These are phyloP conservation scores for rapeseed (Brassica napus) DNA, from an alignment of 345 rosid species.

Conservation along the genomic window DNA sequence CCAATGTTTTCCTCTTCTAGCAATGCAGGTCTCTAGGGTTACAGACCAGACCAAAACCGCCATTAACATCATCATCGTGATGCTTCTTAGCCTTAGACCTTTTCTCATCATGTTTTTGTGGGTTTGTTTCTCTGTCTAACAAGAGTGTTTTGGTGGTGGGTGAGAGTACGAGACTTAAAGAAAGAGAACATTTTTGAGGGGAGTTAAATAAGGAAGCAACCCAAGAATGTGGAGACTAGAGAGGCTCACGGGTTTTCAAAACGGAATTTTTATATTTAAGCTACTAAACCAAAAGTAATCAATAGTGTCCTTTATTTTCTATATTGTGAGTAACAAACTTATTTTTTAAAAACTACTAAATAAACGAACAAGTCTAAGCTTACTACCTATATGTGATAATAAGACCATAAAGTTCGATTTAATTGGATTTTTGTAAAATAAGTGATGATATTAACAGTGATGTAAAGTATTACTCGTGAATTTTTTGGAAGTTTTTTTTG, in stretches of 20 bases:
- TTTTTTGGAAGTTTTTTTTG: background rate
- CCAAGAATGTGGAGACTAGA: slow-evolving; percentile 41
- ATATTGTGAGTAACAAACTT: slow-evolving; percentile 6
- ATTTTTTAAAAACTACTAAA: background rate
- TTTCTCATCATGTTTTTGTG: slow-evolving; percentile 42
- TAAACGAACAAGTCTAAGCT: background rate
- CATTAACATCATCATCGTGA: slow-evolving; percentile 56
- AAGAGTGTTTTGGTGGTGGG: slow-evolving; percentile 21
- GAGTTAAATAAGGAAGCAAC: slow-evolving; percentile 49
- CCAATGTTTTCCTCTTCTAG: slow-evolving; percentile 83
- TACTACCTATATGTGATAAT: slow-evolving; percentile 12
- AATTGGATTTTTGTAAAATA: slow-evolving; percentile 18
- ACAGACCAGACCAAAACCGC: slow-evolving; percentile 68
- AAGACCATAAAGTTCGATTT: slow-evolving; percentile 19
- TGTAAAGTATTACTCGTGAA: slow-evolving; percentile 27
- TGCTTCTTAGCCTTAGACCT: slow-evolving; percentile 45
- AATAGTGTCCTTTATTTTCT: background rate
- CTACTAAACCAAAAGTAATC: background rate
- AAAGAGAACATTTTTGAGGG: slow-evolving; percentile 37
- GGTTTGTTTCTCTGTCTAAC: slow-evolving; percentile 11
- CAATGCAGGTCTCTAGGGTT: slow-evolving; percentile 71
- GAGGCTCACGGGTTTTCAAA: slow-evolving; percentile 41
- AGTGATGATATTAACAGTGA: slow-evolving; percentile 28
- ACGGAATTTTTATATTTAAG: slow-evolving; percentile 4
- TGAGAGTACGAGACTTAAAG: slow-evolving; percentile 23